Percentiles rank a stretch among this genome's conserved stretches.
Evolutionary conservation across 2,329 filamentous ascomycete genomes (phyloP).

Genomic region (Periconia sp.): DNA sequence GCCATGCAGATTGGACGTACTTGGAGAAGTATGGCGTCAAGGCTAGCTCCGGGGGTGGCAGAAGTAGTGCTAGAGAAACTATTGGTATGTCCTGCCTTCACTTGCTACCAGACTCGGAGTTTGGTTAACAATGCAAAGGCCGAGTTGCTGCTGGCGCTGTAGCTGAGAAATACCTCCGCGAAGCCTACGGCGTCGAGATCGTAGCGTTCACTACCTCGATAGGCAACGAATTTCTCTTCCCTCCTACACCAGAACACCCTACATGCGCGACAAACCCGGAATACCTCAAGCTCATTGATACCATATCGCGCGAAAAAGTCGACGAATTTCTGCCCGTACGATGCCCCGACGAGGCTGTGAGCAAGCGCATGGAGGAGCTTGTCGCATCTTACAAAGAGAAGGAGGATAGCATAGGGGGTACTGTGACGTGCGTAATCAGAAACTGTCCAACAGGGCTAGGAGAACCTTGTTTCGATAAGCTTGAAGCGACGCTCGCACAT

Average conservation of each 20-base stretch:
- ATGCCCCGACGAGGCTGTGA: slow-evolving; percentile 71
- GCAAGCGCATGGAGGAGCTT: slow-evolving; percentile 72
- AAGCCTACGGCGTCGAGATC: slow-evolving; percentile 85
- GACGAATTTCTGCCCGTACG: slow-evolving; percentile 84
- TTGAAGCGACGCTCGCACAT: slow-evolving; percentile 87
- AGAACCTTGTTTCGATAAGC: slow-evolving; percentile 93
- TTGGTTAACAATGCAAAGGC: slow-evolving; percentile 46
- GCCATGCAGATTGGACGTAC: slow-evolving; percentile 96
- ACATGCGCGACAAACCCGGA: slow-evolving; percentile 72
- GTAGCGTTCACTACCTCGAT: slow-evolving; percentile 88
- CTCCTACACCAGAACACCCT: slow-evolving; percentile 65
- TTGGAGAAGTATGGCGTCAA: slow-evolving; percentile 96
- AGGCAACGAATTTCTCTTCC: slow-evolving; percentile 76
- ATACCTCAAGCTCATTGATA: slow-evolving; percentile 73
- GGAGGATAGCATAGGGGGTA: slow-evolving; percentile 89
- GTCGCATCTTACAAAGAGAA: slow-evolving; percentile 78
- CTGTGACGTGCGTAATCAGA: slow-evolving; percentile 89
- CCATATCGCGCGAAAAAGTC: slow-evolving; percentile 72
- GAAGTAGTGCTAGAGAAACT: slow-evolving; percentile 91
- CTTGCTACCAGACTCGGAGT: not conserved
- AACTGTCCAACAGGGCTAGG: slow-evolving; percentile 84
- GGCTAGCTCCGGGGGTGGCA: slow-evolving; percentile 84
- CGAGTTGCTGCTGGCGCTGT: slow-evolving; percentile 90
- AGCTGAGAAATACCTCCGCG: slow-evolving; percentile 84
- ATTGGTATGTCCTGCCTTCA: slow-evolving; percentile 60